Conservation (phyloP, 1,284 basidiomycete genomes). For the Wolfiporia cocos region DNA sequence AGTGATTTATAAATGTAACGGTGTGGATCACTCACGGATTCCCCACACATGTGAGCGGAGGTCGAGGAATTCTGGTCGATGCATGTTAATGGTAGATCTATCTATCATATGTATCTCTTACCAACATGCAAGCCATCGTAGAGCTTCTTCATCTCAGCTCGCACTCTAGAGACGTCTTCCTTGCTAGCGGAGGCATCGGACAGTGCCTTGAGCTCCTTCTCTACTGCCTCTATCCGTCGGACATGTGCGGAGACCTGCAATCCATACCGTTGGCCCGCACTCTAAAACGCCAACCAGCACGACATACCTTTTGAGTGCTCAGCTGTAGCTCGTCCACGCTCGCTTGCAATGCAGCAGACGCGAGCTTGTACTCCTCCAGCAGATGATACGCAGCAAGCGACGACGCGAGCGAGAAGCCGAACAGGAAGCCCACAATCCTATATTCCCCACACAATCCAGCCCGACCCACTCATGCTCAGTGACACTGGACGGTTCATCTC, state of each 20-base stretch:
- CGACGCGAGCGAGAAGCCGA: slow-evolving; percentile 84
- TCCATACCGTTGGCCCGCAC: too few species aligned
- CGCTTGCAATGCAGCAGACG: slow-evolving; percentile 76
- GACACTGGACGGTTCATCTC: too few species aligned
- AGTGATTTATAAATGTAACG: background rate
- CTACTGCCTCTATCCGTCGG: slow-evolving; percentile 79
- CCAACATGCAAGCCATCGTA: slow-evolving; percentile 78
- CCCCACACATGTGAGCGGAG: slow-evolving; percentile 77
- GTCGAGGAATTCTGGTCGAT: slow-evolving; percentile 62
- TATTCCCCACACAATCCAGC: background rate
- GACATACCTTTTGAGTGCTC: slow-evolving; percentile 71
- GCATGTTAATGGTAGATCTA: background rate
- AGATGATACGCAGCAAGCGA: slow-evolving; percentile 84
- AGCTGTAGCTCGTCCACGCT: slow-evolving; percentile 84
- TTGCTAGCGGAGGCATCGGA: slow-evolving; percentile 63
- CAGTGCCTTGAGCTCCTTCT: slow-evolving; percentile 81
- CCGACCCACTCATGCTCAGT: too few species aligned
- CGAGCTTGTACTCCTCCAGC: slow-evolving; percentile 85
- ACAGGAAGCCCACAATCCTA: slow-evolving; percentile 84
- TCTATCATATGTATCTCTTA: slow-evolving; percentile 27
- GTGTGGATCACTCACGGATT: slow-evolving; percentile 54
- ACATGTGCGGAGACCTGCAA: slow-evolving; percentile 78
- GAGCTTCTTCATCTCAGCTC: slow-evolving; percentile 81
- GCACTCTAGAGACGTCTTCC: slow-evolving; percentile 70
- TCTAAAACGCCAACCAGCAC: background rate